phyloP scores from a whole-genome alignment of 257 asterid genomes.

The Solanum appendiculatum region DNA sequence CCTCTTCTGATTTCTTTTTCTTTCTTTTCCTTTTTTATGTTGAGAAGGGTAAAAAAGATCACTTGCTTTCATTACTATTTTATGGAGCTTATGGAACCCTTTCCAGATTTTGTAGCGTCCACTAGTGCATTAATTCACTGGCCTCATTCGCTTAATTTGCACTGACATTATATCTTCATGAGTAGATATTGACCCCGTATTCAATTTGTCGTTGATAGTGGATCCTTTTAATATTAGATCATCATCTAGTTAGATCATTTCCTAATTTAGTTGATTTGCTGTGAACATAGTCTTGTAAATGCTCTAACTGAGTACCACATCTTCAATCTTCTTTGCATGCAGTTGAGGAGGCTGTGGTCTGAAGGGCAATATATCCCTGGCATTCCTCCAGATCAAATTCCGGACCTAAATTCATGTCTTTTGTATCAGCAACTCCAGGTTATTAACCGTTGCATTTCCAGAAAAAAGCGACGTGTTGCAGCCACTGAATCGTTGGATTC shows the following conservation, averaged over 20 bases:
- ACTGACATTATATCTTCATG: neutral
- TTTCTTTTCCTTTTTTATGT: neutral
- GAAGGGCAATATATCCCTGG: slow-evolving; percentile 93
- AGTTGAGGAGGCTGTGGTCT: slow-evolving; percentile 90
- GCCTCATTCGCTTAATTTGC: neutral
- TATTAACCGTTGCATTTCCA: slow-evolving; percentile 91
- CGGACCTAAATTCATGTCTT: slow-evolving; percentile 88
- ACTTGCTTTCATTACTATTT: neutral
- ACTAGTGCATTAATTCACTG: neutral
- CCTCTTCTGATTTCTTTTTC: neutral
- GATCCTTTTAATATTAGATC: neutral
- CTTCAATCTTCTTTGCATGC: slow-evolving; percentile 19
- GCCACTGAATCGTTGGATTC: slow-evolving; percentile 78
- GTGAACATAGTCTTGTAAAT: neutral
- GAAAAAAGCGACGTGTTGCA: slow-evolving; percentile 64
- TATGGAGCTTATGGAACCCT: neutral
- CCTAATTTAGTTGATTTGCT: neutral
- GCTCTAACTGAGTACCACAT: slow-evolving; percentile 6
- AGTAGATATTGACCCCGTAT: neutral
- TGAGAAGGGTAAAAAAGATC: neutral
- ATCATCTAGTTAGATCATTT: neutral
- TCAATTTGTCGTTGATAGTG: neutral
- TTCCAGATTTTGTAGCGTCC: neutral
- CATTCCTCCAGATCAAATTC: slow-evolving; percentile 72
- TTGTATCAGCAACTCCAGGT: slow-evolving; percentile 94